Evolutionary conservation across 768 basidiomycete species (phyloP), one percentile per base, ranked within the genome.

Genomic region (Panaeolus papilionaceus): DNA sequence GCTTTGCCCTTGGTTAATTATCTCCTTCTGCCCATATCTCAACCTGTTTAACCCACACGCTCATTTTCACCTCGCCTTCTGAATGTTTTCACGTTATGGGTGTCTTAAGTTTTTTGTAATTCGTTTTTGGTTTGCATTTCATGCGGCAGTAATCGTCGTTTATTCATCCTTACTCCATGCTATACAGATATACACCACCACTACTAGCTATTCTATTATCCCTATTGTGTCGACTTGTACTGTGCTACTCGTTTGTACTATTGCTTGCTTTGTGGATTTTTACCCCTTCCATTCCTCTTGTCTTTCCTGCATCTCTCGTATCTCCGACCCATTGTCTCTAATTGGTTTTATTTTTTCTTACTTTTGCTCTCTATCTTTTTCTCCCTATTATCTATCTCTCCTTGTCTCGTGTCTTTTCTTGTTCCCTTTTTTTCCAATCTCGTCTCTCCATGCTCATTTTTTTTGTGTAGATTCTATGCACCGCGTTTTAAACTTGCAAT

Each of bases 1-100:
- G 70, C 64, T 74, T 70, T 67, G 73, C 71, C 2, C 67, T 74
- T 28, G 73, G 71, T 26, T 74, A 47, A 67, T 18, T 37, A 20
- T 58, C 20, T 28, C 2, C 45, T 3, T 33, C 33, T 33, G 1
- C 33, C 33, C 33, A 33, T 33, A 3, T 33, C 33, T 3, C 23
- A 23, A 23, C 23, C 23, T 23, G 23, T 23, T 33, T 33, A 33
- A 33, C 33, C 33, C 33, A 33, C 33, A 5, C 33, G 33, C 3
- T 3, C 33, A 3, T 5, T 33, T 33, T 33, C 2, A 33, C 5
- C 33, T 3, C 33, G 33, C 33, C 33, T 33, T 33, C 3, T 33
- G 33, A 33, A 33, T 33, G 33, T 33, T 33, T 33, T 44, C 42
- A 44, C 14, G 11, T 44, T 44, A 16, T 44, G 11, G 47, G 4